These are phyloP conservation scores for Aspergillus ostianus DNA, from an alignment of 495 filamentous ascomycete genomes.

Conservation along the genomic window DNA sequence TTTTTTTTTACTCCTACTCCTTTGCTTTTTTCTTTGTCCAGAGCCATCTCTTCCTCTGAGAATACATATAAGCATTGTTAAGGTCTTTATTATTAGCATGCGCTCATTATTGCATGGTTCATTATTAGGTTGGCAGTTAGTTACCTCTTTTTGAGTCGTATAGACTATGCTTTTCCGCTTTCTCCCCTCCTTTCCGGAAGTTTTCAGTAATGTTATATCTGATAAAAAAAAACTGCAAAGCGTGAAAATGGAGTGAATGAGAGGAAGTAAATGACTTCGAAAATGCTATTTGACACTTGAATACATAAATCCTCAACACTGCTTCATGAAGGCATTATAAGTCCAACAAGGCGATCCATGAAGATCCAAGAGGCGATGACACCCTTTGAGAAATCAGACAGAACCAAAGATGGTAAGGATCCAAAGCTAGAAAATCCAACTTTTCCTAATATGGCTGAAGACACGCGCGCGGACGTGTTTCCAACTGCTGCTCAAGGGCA, in stretches of 20 bases:
- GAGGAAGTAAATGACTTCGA: not conserved
- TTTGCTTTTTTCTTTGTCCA: too few species aligned
- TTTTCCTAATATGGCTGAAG: not conserved
- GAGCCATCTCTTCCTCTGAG: too few species aligned
- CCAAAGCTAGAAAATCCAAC: not conserved
- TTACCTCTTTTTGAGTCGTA: too few species aligned
- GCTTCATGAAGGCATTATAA: constrained; percentile 1
- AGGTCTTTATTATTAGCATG: too few species aligned
- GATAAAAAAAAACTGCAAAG: not conserved
- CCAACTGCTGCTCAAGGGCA: not conserved
- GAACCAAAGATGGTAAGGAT: not conserved
- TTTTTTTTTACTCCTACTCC: too few species aligned
- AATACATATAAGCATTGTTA: too few species aligned
- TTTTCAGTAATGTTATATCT: not conserved
- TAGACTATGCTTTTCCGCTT: too few species aligned
- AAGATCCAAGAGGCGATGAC: not conserved
- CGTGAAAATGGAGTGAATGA: not conserved
- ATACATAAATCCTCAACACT: constrained; percentile 17
- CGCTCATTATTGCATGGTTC: too few species aligned
- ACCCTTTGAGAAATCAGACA: not conserved
- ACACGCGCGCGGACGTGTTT: not conserved
- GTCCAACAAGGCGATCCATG: not conserved
- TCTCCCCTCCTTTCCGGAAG: not conserved
- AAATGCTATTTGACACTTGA: constrained; percentile 11
- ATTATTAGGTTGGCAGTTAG: too few species aligned